Conservation (phyloP, 495 filamentous ascomycete species). For the Penicillium samsonianum region DNA sequence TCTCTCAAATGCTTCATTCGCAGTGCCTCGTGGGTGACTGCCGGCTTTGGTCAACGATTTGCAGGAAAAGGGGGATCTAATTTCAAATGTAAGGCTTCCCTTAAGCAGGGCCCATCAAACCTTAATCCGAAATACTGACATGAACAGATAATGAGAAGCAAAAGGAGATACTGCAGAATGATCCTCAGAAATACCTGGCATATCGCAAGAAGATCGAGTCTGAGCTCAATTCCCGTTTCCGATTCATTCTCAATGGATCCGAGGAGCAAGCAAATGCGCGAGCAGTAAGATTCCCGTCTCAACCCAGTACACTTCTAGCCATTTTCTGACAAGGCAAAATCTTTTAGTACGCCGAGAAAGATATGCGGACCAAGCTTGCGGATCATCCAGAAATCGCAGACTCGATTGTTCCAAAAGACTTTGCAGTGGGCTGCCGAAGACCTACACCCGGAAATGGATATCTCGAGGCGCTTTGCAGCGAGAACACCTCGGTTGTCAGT, state of each 20-base stretch:
- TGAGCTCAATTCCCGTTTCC: conserved; percentile 38
- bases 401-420: conserved; percentile 14
- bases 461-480: too few relatives aligned
- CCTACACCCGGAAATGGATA: too few relatives aligned
- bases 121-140: conserved; percentile 13
- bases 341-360: conserved; percentile 2
- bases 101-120: neutral
- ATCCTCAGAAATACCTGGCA: conserved; percentile 23
- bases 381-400: conserved; percentile 10
- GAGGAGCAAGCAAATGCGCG: conserved; percentile 6
- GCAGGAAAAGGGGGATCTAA: conserved; percentile 17
- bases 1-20: conserved; percentile 28
- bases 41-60: conserved; percentile 13
- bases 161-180: conserved; percentile 22
- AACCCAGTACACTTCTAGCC: neutral
- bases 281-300: conserved; percentile 2
- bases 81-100: conserved; percentile 16
- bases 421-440: conserved; percentile 10
- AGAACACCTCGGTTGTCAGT: too few relatives aligned
- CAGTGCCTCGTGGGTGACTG: conserved; percentile 23
- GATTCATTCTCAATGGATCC: conserved; percentile 26
- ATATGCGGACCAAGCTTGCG: conserved; percentile 9
- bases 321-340: neutral
- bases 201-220: conserved; percentile 46
- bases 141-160: conserved; percentile 31